These are phyloP conservation scores for Serendipita sp. DNA, from an alignment of 768 basidiomycete genomes.

Conservation along the genomic window DNA sequence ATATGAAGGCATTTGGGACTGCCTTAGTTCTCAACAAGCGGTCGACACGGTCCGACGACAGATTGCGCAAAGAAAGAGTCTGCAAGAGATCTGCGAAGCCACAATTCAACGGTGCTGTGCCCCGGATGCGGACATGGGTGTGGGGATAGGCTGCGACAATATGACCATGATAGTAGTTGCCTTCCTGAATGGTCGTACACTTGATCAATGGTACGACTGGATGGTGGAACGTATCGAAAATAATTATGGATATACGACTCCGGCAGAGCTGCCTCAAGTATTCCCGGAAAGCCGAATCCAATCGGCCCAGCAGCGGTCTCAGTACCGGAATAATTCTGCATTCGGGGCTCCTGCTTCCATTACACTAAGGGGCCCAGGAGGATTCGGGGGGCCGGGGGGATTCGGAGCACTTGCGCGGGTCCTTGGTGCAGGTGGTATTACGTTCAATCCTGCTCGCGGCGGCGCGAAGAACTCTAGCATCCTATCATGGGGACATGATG, in stretches of 20 bases:
- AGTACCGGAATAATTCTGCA: conserved; percentile 13
- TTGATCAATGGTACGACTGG: conserved; percentile 89
- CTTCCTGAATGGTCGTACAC: conserved; percentile 70
- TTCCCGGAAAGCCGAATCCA: conserved; percentile 41
- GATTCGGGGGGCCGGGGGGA: conserved; percentile 19
- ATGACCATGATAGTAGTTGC: conserved; percentile 94
- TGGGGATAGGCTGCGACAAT: conserved; percentile 96
- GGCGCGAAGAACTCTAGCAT: conserved; percentile 30
- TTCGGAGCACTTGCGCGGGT: conserved; percentile 39
- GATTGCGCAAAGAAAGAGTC: conserved; percentile 60
- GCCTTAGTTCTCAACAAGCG: conserved; percentile 81
- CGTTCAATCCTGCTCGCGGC: conserved; percentile 43
- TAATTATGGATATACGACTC: conserved; percentile 64
- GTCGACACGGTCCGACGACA: conserved; percentile 76
- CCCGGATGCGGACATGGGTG: conserved; percentile 77
- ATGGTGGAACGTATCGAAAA: conserved; percentile 65
- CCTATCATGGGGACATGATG: conserved; percentile 47
- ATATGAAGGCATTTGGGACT: conserved; percentile 99
- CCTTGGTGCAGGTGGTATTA: conserved; percentile 47
- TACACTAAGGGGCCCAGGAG: conserved; percentile 21
- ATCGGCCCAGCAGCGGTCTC: conserved; percentile 5
- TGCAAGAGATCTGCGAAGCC: conserved; percentile 73
- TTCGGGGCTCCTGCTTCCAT: conserved; percentile 9
- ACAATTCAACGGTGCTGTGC: conserved; percentile 90
- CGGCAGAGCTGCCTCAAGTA: conserved; percentile 56